Conservation (phyloP, 2,329 filamentous ascomycete genomes). For the Cladosporium sp. region DNA sequence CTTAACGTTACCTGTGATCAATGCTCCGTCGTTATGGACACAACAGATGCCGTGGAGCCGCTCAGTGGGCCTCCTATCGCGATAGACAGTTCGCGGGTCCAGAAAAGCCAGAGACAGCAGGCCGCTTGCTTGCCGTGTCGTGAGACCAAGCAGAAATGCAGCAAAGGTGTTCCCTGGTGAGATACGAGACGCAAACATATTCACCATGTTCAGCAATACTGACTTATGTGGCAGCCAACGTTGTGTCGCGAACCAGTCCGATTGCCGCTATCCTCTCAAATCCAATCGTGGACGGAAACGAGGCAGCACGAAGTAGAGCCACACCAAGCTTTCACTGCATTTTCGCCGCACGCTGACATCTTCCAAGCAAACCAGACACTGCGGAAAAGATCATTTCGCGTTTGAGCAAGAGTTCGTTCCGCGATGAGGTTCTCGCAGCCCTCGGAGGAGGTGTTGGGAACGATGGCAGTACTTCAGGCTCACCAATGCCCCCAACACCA, state of each 20-base stretch:
- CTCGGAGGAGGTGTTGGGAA: not conserved
- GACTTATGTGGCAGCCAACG: not conserved
- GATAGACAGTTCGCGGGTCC: not conserved
- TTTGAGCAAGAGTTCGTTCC: constrained; percentile 6
- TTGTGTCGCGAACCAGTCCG: not conserved
- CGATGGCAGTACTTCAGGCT: not conserved
- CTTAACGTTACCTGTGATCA: not conserved
- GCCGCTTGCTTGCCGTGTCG: constrained; percentile 12
- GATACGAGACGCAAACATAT: not conserved
- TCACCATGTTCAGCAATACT: not conserved
- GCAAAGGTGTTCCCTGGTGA: constrained; percentile 13
- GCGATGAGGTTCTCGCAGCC: constrained; percentile 12
- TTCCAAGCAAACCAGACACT: constrained; percentile 13
- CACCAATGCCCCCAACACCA: not conserved
- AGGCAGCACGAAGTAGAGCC: constrained; percentile 12
- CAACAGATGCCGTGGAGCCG: not conserved
- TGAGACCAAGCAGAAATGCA: constrained; percentile 13
- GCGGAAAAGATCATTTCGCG: constrained; percentile 5
- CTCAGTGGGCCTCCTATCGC: not conserved
- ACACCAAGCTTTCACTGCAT: not conserved
- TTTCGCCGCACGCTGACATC: not conserved
- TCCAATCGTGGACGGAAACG: constrained; percentile 15
- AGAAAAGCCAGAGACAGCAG: not conserved
- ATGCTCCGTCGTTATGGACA: not conserved
- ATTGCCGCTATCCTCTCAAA: constrained; percentile 8